These are phyloP conservation scores for Chlamydomonas eustigma DNA, from an alignment of 139 green algal species.

Conservation along the genomic window DNA sequence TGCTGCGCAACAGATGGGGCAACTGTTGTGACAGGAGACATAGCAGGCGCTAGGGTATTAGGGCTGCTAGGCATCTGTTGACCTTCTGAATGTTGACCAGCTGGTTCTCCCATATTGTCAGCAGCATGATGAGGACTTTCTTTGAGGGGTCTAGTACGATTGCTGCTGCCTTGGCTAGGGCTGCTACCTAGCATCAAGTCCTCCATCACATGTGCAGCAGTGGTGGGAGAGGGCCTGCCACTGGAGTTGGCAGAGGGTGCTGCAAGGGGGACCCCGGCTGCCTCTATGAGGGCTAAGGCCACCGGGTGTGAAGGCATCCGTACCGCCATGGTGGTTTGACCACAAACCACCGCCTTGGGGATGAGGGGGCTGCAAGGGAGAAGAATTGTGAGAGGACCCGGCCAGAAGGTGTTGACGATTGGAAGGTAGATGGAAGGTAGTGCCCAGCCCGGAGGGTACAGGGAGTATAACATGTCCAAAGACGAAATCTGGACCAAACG, in stretches of 20 bases:
- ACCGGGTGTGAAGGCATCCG: constrained; percentile 53
- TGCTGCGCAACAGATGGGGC: neutral
- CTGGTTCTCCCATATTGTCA: neutral
- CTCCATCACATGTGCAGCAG: constrained; percentile 39
- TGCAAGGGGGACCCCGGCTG: constrained; percentile 44
- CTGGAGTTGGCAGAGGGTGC: constrained; percentile 56
- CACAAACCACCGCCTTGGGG: constrained; percentile 38
- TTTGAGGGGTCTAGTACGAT: too few relatives aligned
- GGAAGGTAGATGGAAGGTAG: constrained; percentile 29
- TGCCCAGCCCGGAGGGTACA: constrained; percentile 39
- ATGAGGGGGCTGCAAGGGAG: constrained; percentile 27
- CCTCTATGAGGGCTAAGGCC: constrained; percentile 45
- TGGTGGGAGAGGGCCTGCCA: constrained; percentile 48
- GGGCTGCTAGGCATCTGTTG: too few relatives aligned
- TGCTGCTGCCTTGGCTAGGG: too few relatives aligned
- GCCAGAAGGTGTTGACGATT: constrained; percentile 39
- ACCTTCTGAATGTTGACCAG: neutral
- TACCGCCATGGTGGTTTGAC: constrained; percentile 51
- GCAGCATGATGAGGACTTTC: neutral
- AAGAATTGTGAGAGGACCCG: constrained; percentile 54
- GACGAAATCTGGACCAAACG: constrained; percentile 23
- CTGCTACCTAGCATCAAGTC: constrained; percentile 35
- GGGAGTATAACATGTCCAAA: constrained; percentile 42
- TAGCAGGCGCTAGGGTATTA: neutral
- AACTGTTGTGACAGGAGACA: neutral